phyloP scores from a whole-genome alignment of 176 grass and related monocot species.

The Guadua angustifolia region DNA sequence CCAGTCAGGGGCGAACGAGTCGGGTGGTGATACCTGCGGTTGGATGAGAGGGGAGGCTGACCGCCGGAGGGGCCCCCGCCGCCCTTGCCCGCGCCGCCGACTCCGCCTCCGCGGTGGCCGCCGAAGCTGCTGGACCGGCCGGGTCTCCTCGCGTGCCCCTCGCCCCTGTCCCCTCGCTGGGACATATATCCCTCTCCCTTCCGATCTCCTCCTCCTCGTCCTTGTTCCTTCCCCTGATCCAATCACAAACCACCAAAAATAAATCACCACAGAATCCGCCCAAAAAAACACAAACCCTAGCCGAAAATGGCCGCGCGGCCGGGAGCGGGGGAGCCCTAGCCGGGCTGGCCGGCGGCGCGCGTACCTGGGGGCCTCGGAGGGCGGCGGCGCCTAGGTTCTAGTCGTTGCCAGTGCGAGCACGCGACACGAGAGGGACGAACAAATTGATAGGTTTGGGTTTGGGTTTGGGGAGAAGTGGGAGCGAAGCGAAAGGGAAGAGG shows the following conservation, averaged over 20 bases:
- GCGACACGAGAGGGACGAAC: conserved; percentile 22
- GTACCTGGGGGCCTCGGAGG: conserved; percentile 55
- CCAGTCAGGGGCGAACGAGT: background rate
- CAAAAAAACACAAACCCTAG: conserved; percentile 11
- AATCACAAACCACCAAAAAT: background rate
- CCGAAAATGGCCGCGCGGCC: too few species aligned
- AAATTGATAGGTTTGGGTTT: conserved; percentile 57
- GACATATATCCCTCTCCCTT: conserved; percentile 74
- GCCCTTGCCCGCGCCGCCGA: conserved; percentile 56
- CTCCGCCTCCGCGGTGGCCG: conserved; percentile 67
- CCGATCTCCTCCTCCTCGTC: conserved; percentile 63
- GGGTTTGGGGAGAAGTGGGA: conserved; percentile 49
- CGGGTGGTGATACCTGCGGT: conserved; percentile 61
- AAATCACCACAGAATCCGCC: conserved; percentile 31
- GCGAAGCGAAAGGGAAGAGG: conserved; percentile 27
- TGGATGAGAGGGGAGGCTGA: conserved; percentile 52
- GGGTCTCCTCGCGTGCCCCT: conserved; percentile 82
- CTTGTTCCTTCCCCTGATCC: conserved; percentile 47
- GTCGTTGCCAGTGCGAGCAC: conserved; percentile 56
- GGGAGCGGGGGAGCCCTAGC: background rate
- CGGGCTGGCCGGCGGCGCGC: background rate
- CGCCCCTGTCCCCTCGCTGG: conserved; percentile 73
- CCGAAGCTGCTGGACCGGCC: conserved; percentile 70
- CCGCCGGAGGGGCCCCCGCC: conserved; percentile 47
- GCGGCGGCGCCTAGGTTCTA: conserved; percentile 67